Base-by-base conservation (phyloP, 768 basidiomycete genomes). In the Podaxis sp. region DNA sequence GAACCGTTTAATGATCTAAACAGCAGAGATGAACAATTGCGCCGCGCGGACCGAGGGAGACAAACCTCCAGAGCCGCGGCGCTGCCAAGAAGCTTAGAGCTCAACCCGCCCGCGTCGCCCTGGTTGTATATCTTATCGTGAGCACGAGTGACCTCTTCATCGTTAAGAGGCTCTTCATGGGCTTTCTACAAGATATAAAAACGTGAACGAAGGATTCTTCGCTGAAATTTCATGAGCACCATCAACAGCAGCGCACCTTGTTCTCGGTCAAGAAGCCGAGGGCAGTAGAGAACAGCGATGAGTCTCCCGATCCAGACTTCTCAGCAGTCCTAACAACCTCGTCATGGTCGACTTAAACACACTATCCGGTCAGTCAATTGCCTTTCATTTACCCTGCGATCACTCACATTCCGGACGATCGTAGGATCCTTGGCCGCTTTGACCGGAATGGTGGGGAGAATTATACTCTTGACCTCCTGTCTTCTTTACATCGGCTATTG, bases 11-110 rank as follows among this genome's bases (percentile, higher is more conserved):
- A 93, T 71, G 6, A 80, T 80, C 87, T 91, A 69, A 56, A 27
- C 46, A 12, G 54, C 19, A 9, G 49, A 22, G 22, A 50, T 36
- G 33, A 49, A 4, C 17, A 51, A 36, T 52, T 13, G 40, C 51
- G 22, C 49, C 36, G 8, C 27, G n/a, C 15, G 12, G 27, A 57
- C 24, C 37, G 8, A 51, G 13, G 24, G 15, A 22, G 38, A 60
- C 73, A 61, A 62, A 86, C 89, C 80, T 91, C 82, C 65, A 91
- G 65, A 13, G 93, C 93, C 19, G 93, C 93, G 25, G 93, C 93
- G 63, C 88, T 81, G 19, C 92, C 92, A 63, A 93, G 72, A 13
- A 85, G 79, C 29, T 78, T 75, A 2, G 92, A 90, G 64, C 78
- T 80, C 68, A 94, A 64, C n/a, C 71, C 74, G 24, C 77, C 69